Base-by-base conservation (phyloP, 108 stramenopile genomes). In the Fistulifera pelliculosa region DNA sequence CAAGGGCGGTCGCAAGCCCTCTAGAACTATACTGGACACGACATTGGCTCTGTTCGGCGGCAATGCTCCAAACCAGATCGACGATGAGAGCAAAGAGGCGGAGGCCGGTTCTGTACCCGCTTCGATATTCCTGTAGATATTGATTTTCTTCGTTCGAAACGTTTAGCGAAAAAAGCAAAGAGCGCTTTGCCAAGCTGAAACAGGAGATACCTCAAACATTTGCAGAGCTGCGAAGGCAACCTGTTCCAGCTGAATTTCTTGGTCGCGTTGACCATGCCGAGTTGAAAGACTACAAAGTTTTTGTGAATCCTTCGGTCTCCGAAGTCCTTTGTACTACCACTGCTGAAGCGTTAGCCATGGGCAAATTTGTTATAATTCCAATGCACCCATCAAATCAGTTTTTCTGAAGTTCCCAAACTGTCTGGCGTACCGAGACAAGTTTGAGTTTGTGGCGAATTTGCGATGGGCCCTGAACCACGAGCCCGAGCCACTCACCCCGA, bases 301-400 rank as follows among this genome's bases (percentile, higher is more conserved):
- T 93, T 54, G 76, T 93, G 14, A 93, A 93, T 58, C 91, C 91
- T 24, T 84, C 82, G 23, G 54, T 80, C 0, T 79, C 83, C 15
- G 91, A 93, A 45, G 91, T 93, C 11, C 58, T 93, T 10, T 86
- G 85, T 49, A 93, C 91, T 0, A 86, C 91, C 19, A 87, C 85
- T 22, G 82, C 77, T 2, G 80, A 82, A 60, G 72, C 72, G 0
- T 51, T 77, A 16, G 75, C 91, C 0, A 93, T 93, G 91, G 85
- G 85, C 11, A 88, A 93, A 47, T 93, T 81, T 54, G 85, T 69
- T 8, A 77, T 87, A 26, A 64, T 87, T 44, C 86, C 86, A 1
- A 57, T 69, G 6, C 86, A 87, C 54, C 82, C 82, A 5, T 81
- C 80, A 0, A 87, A 87, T 53, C 62, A 60, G 11, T 87, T 83